A percentile compares a stretch with the other conserved stretches of the same genome.
Evolutionary conservation across 1,139 yeast genomes (phyloP).

Genomic region (Sugiyamaella neomexicana): DNA sequence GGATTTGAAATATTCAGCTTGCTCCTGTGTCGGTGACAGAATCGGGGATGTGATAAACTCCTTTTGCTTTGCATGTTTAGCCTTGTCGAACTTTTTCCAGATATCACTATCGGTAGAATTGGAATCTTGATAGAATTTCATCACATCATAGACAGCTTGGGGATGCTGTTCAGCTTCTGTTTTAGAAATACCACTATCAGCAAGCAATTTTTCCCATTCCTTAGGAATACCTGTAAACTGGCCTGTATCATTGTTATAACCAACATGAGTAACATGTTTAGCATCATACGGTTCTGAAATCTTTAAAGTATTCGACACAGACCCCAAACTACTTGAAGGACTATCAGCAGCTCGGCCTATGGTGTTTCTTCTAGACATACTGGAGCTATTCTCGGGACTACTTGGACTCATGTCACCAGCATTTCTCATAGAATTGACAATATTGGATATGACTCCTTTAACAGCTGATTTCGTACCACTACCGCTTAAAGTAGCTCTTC

Average conservation of each 20-base stretch:
- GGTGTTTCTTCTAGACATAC: slow-evolving; percentile 12
- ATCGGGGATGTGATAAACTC: slow-evolving; percentile 10
- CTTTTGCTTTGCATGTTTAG: slow-evolving; percentile 22
- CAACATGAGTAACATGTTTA: slow-evolving; percentile 91
- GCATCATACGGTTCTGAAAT: slow-evolving; percentile 90
- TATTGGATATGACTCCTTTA: slow-evolving; percentile 51
- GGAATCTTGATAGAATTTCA: slow-evolving; percentile 75
- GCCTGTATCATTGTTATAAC: slow-evolving; percentile 78
- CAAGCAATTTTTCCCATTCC: slow-evolving; percentile 84
- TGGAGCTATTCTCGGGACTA: slow-evolving; percentile 16
- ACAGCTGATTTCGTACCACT: slow-evolving; percentile 41
- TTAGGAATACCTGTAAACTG: slow-evolving; percentile 87
- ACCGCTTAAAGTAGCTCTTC: slow-evolving; percentile 33
- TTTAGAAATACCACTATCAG: slow-evolving; percentile 82
- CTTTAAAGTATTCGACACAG: slow-evolving; percentile 49
- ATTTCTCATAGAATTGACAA: slow-evolving; percentile 49
- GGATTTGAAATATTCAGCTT: slow-evolving; percentile 5
- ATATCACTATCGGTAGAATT: slow-evolving; percentile 66
- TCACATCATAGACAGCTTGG: slow-evolving; percentile 91
- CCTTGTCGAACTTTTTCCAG: slow-evolving; percentile 67
- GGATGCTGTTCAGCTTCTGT: slow-evolving; percentile 89
- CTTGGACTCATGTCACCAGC: slow-evolving; percentile 15
- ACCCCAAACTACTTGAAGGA: slow-evolving; percentile 22
- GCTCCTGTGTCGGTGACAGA: slow-evolving; percentile 12
- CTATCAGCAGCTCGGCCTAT: slow-evolving; percentile 24